Evolutionary conservation across 345 rosid species (phyloP).

Genomic region (Eucalyptus regnans): DNA sequence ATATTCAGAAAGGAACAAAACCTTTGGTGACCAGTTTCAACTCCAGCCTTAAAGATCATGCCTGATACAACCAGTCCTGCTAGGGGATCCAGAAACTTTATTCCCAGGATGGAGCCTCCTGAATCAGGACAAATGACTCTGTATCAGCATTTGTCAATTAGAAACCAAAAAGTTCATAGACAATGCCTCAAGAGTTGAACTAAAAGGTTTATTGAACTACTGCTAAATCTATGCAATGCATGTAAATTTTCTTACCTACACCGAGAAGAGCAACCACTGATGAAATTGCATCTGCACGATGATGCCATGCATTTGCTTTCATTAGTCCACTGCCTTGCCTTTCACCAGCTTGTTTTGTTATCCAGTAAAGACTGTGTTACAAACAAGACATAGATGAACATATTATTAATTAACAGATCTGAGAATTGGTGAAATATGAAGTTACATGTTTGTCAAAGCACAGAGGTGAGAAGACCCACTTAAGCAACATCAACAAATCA

Average conservation of each 20-base stretch:
- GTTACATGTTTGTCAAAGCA: background rate
- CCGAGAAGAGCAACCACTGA: constrained; percentile 89
- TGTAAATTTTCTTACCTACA: constrained; percentile 39
- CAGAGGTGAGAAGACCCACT: background rate
- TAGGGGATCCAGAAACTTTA: constrained; percentile 78
- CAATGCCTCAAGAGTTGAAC: background rate
- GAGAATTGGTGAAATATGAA: background rate
- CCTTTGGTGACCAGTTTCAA: constrained; percentile 87
- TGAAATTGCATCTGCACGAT: constrained; percentile 91
- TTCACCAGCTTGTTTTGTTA: constrained; percentile 86
- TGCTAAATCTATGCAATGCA: background rate
- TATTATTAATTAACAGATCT: background rate
- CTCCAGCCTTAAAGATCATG: constrained; percentile 78
- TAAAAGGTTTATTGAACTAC: background rate
- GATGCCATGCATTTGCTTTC: constrained; percentile 99
- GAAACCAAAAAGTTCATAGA: background rate
- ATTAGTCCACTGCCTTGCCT: constrained; percentile 81
- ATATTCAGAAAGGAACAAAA: background rate
- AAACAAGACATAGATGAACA: background rate
- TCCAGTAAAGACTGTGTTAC: constrained; percentile 65
- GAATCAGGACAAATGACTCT: background rate
- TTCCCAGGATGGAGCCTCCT: constrained; percentile 92
- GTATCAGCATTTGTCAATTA: background rate
- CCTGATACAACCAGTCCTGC: constrained; percentile 89
- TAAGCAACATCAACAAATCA: background rate